These are phyloP conservation scores for Capsella bursapastoris DNA, from an alignment of 345 rosid species.

Conservation along the genomic window DNA sequence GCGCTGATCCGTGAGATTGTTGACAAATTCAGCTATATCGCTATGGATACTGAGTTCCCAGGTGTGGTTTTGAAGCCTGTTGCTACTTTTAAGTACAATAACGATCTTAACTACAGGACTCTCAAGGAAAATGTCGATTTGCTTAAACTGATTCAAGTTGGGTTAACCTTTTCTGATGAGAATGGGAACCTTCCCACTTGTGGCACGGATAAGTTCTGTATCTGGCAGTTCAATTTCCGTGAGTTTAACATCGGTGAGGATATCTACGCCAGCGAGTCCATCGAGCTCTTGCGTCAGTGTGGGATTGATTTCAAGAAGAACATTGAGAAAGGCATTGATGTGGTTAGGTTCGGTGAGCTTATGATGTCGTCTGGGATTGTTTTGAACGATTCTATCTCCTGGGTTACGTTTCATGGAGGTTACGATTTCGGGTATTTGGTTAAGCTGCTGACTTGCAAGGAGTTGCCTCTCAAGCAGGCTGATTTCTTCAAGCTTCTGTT, in stretches of 20 bases:
- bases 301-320: conserved; percentile 89
- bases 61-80: conserved; percentile 86
- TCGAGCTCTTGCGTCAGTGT: conserved; percentile 74
- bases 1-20: conserved; percentile 79
- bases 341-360: conserved; percentile 78
- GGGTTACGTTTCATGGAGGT: conserved; percentile 91
- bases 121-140: conserved; percentile 84
- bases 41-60: conserved; percentile 96
- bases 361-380: conserved; percentile 88
- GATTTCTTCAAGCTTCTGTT: conserved; percentile 72
- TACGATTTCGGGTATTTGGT: conserved; percentile 90
- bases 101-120: conserved; percentile 74
- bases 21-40: conserved; percentile 60
- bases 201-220: conserved; percentile 69
- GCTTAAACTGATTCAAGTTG: conserved; percentile 83
- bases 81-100: conserved; percentile 77
- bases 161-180: conserved; percentile 78
- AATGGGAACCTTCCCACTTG: conserved; percentile 81
- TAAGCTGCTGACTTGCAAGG: conserved; percentile 71
- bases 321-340: conserved; percentile 77
- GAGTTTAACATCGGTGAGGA: conserved; percentile 78
- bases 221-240: conserved; percentile 94
- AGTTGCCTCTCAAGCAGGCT: conserved; percentile 60
- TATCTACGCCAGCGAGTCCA: conserved; percentile 78
- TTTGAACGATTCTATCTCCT: conserved; percentile 63